phyloP scores from a whole-genome alignment of 257 asterid genomes.

The Solanum chiquidenum region DNA sequence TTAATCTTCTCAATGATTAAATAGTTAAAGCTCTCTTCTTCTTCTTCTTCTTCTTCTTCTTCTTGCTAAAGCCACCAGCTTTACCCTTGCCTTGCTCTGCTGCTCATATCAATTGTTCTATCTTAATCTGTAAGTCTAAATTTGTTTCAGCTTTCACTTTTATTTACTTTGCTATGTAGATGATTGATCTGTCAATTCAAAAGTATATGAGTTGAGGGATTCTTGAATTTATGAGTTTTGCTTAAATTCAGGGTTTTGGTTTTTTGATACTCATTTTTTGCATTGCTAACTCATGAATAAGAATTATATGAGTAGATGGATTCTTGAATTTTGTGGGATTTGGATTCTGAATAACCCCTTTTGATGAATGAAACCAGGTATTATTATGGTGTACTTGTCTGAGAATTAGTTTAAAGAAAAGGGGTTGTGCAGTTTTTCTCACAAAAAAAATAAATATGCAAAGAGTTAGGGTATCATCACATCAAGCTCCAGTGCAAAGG shows the following conservation, averaged over 20 bases:
- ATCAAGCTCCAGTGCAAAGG: conserved; percentile 71
- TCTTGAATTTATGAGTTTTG: not conserved
- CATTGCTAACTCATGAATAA: not conserved
- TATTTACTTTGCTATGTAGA: not conserved
- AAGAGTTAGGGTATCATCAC: conserved; percentile 67
- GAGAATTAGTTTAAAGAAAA: not conserved
- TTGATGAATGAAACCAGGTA: not conserved
- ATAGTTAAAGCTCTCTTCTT: not conserved
- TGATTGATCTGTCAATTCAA: not conserved
- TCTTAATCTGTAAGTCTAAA: conserved; percentile 5
- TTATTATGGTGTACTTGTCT: not conserved
- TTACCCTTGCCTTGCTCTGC: not conserved
- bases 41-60: not conserved
- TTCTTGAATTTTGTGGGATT: not conserved
- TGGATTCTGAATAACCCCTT: not conserved
- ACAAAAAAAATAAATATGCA: conserved; percentile 16
- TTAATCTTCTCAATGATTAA: not conserved
- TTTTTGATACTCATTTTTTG: not conserved
- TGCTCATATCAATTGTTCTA: not conserved
- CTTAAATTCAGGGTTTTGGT: not conserved
- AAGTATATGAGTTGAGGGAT: not conserved
- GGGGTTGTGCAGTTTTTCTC: not conserved
- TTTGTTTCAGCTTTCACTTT: not conserved
- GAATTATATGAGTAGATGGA: not conserved
- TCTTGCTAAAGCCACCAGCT: not conserved